Evolutionary conservation across 2,329 filamentous ascomycete species (phyloP), one percentile per base, ranked within the genome.

Genomic region (Xylaria sp.): DNA sequence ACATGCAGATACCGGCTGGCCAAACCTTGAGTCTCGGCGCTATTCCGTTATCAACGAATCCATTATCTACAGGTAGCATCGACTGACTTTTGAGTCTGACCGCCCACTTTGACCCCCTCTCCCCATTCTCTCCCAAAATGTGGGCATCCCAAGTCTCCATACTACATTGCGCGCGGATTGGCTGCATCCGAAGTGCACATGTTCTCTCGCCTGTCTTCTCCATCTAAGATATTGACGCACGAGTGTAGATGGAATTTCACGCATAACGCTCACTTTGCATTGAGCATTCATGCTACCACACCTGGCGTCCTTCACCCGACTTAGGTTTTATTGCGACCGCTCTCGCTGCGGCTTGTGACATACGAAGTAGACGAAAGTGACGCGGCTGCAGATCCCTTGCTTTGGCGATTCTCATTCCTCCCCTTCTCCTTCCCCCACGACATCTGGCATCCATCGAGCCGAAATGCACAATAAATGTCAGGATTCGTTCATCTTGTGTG

Each of bases 191-290:
- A 46, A 52, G 28, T 55, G 52, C 48, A 51, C 54, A 33, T 51
- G 63, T 62, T 66, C 41, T 7, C 23, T 31, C 62, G 62, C 65
- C 31, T 28, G 28, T 48, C 52, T 62, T 52, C 58, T 58, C 57
- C 64, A 51, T 60, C 55, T 43, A 56, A 31, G 49, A 59, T 67
- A 61, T 49, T 28, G 33, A 49, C 64, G 39, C 51, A 67, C 43
- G 63, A 39, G 48, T 43, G 12, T 46, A n/a, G 41, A 39, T 41
- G 12, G 23, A 36, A 63, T 33, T 46, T 59, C 33, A 52, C 63
- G 66, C 56, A 69, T 48, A 66, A 61, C 55, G 68, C 68, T 68
- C 66, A 71, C 65, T 20, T 61, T 69, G 63, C 69, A 66, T 69
- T 6, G 48, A 52, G 20, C 62, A 48, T 46, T 69, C 60, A 69